Evolutionary conservation across 805 yeast genomes (phyloP), one percentile per base, ranked within the genome.

Genomic region (Candida parachauliodes): DNA sequence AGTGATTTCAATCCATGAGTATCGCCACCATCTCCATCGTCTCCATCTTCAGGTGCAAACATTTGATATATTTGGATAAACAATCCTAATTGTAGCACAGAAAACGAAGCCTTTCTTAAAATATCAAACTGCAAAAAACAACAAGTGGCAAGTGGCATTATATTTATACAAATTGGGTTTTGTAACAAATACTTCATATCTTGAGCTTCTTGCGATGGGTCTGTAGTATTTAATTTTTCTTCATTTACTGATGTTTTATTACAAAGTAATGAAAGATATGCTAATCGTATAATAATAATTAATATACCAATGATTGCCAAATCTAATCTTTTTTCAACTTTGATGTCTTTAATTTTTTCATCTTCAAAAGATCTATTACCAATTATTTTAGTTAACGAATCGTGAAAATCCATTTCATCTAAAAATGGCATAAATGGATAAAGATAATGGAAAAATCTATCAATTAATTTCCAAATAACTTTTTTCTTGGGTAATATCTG

Each of bases 121-220:
- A 78, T 41, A 32, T 71, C 72, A 54, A 79, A 79, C 44, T 75
- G 80, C 41, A 73, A 70, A 32, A 79, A 51, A 47, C 84, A 79
- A 43, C 66, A 52, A 41, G 74, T 74, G 0, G 83, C 81, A 19
- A 71, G 71, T 38, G 60, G 68, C 22, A 74, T 62, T 11, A 59
- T 62, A 16, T 69, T 69, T 27, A 65, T 55, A 12, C 69, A 67
- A 15, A 78, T 62, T 3, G 80, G 79, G 40, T 72, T 59, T 1
- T 55, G 48, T 36, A 74, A 46, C 12, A 79, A 55, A 47, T 64
- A 74, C 43, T 60, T 48, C 52, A 56, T 46, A 39, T 48, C 51
- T 37, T 54, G 63, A 1, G 44, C 54, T 14, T 42, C 56, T 2
- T 31, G 50, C 8, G 48, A 53, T 17, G 51, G 55, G 40, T 53